Evolutionary conservation across 352 stramenopile species (phyloP).

Genomic region (Phytophthora tentaculata): DNA sequence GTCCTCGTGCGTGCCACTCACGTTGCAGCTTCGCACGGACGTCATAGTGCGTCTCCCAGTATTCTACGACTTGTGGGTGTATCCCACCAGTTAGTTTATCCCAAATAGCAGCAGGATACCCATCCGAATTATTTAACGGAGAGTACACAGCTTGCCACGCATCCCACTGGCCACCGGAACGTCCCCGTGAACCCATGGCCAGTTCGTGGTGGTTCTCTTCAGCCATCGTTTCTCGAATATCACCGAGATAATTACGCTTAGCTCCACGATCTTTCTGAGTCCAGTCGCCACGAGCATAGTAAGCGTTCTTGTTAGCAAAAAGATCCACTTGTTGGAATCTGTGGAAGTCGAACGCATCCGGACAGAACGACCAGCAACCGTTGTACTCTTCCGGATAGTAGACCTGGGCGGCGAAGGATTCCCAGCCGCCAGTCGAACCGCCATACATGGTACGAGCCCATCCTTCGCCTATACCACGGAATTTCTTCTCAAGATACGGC

Average conservation of each 20-base stretch:
- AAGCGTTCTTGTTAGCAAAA: conserved; percentile 67
- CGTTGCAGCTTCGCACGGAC: conserved; percentile 72
- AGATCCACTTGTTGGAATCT: conserved; percentile 80
- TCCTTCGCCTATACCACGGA: conserved; percentile 66
- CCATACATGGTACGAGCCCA: conserved; percentile 81
- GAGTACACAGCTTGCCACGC: conserved; percentile 80
- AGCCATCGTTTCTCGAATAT: conserved; percentile 75
- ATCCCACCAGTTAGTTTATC: conserved; percentile 75
- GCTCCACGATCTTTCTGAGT: conserved; percentile 73
- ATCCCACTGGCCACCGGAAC: conserved; percentile 77
- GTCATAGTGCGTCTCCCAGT: conserved; percentile 76
- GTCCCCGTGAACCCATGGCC: conserved; percentile 61
- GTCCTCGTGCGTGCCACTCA: conserved; percentile 55
- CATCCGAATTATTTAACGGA: conserved; percentile 62
- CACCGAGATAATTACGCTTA: conserved; percentile 65
- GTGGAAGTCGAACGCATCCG: conserved; percentile 77
- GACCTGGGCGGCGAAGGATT: conserved; percentile 76
- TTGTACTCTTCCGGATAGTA: conserved; percentile 85
- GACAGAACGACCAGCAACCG: conserved; percentile 83
- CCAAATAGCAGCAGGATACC: conserved; percentile 66
- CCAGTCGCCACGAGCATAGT: conserved; percentile 73
- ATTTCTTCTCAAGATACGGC: conserved; percentile 64
- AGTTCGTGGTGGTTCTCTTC: conserved; percentile 83
- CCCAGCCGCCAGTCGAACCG: conserved; percentile 76
- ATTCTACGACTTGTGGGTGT: conserved; percentile 56